Evolutionary conservation across 225 moss, liverwort and hornwort species (phyloP).

Genomic region (Pseudoscleropodium purum): DNA sequence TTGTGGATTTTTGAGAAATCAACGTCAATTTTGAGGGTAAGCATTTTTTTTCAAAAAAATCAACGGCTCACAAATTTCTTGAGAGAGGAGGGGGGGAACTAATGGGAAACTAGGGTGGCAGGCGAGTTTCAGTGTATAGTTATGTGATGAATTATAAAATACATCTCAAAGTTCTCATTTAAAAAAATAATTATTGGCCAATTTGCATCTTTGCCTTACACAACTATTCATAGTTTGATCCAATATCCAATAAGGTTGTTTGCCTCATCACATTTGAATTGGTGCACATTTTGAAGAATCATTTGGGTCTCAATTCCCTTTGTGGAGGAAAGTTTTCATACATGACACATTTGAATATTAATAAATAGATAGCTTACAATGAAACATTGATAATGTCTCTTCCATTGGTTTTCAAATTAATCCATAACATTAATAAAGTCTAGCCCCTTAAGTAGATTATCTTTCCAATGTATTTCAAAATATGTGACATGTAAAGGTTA

Average conservation of each 20-base stretch:
- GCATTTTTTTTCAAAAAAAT: too few relatives aligned
- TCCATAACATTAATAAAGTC: neutral
- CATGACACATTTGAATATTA: neutral
- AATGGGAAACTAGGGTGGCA: too few relatives aligned
- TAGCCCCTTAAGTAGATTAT: rapidly evolving
- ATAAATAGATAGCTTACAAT: neutral
- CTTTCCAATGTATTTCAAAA: neutral
- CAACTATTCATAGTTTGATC: neutral
- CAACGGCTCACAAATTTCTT: too few relatives aligned
- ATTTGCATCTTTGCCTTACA: neutral
- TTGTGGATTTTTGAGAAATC: too few relatives aligned
- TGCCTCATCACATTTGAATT: neutral
- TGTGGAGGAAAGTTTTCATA: rapidly evolving
- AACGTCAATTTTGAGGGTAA: too few relatives aligned
- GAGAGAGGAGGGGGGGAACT: too few relatives aligned
- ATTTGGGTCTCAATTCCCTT: neutral
- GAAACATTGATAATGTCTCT: neutral
- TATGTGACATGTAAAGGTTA: too few relatives aligned
- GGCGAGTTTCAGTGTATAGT: too few relatives aligned
- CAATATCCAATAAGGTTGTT: neutral
- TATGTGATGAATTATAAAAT: too few relatives aligned
- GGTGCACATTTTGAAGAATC: neutral
- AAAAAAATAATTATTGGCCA: neutral
- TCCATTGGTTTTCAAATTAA: neutral
- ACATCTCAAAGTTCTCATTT: rapidly evolving